These are phyloP conservation scores for Ensete ventricosum DNA, from an alignment of 176 grass and related monocot genomes.

Conservation along the genomic window DNA sequence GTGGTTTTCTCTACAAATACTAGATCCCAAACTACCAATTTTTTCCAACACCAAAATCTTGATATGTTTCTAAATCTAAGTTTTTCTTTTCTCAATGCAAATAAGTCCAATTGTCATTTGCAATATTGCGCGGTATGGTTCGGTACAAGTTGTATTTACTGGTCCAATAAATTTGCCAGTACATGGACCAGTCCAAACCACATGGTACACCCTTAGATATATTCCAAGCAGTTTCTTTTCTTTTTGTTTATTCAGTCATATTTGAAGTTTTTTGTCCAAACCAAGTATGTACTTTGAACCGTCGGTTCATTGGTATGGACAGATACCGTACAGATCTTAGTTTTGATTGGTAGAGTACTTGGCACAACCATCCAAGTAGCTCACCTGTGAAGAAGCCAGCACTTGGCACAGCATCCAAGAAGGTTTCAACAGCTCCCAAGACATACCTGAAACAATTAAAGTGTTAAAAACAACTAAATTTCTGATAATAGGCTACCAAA, in stretches of 20 bases:
- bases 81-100: not conserved
- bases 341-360: not conserved
- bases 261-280: no score
- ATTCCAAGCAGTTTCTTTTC: no score
- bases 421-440: conserved; percentile 98
- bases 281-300: no score
- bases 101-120: no score
- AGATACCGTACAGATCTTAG: no score
- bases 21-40: not conserved
- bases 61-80: not conserved
- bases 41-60: not conserved
- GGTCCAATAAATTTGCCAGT: no score
- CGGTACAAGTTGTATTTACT: no score
- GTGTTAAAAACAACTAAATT: not conserved
- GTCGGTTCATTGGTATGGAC: no score
- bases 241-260: no score
- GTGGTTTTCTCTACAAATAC: not conserved
- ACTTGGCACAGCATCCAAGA: conserved; percentile 86
- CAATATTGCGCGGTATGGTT: no score
- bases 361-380: not conserved
- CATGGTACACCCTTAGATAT: no score
- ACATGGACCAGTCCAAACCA: no score
- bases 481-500: not conserved
- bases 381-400: conserved; percentile 88
- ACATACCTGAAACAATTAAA: conserved; percentile 74